These are phyloP conservation scores for Rhizopogon sp. DNA, from an alignment of 768 basidiomycete species.

Conservation along the genomic window DNA sequence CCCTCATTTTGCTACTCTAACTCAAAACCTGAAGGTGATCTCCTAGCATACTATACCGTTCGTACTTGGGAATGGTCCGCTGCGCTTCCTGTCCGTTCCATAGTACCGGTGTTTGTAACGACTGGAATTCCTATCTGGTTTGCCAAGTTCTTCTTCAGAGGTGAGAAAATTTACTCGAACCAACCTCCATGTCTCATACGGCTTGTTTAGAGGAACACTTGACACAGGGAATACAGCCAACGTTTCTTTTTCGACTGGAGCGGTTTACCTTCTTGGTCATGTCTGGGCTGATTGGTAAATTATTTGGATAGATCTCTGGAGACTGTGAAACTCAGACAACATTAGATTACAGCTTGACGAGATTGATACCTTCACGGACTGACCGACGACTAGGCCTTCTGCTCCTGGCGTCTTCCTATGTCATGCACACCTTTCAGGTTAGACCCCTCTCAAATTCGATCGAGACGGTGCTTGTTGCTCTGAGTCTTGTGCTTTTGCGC, in stretches of 20 bases:
- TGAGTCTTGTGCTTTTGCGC: constrained; percentile 23
- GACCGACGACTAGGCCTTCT: constrained; percentile 17
- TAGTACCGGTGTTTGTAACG: constrained; percentile 26
- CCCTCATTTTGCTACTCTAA: constrained; percentile 2
- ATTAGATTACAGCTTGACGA: constrained; percentile 20
- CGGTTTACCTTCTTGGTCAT: constrained; percentile 25
- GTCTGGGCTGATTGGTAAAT: constrained; percentile 30
- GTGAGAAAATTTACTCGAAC: constrained; percentile 16
- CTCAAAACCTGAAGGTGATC: constrained; percentile 15
- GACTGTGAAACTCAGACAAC: constrained; percentile 2
- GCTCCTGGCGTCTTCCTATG: constrained; percentile 32
- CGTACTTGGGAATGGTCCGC: constrained; percentile 35
- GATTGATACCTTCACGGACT: constrained; percentile 15
- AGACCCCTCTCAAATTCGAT: constrained; percentile 36
- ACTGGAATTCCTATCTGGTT: constrained; percentile 28
- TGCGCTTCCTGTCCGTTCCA: constrained; percentile 30
- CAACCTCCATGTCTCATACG: constrained; percentile 3
- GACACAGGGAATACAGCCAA: constrained; percentile 4
- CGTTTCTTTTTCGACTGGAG: constrained; percentile 23
- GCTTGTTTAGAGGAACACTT: constrained; percentile 7
- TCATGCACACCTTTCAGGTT: constrained; percentile 32
- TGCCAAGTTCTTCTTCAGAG: constrained; percentile 9
- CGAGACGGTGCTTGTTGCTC: constrained; percentile 26
- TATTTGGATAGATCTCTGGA: neutral
- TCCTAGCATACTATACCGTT: constrained; percentile 22